Evolutionary conservation across 2,329 filamentous ascomycete genomes (phyloP).

Genomic region (Metarhizium anisopliae): DNA sequence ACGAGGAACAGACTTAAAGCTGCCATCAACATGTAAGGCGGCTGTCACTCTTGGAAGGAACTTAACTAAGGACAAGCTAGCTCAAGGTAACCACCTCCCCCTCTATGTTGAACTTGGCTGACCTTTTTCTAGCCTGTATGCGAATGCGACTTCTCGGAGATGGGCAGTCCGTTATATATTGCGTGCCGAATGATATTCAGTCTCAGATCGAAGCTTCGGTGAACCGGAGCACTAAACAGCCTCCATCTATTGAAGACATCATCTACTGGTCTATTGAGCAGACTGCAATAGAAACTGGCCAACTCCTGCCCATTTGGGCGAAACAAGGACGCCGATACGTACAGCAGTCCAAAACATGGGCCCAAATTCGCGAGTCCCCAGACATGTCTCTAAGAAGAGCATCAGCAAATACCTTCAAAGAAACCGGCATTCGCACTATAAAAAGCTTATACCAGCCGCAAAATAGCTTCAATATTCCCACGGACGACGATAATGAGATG

Average conservation of each 20-base stretch:
- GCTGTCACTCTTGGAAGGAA: slow-evolving; percentile 56
- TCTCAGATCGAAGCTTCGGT: slow-evolving; percentile 32
- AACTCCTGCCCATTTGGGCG: slow-evolving; percentile 50
- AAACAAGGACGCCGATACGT: slow-evolving; percentile 46
- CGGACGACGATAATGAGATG: neutral
- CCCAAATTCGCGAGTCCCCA: neutral
- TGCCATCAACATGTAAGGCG: slow-evolving; percentile 49
- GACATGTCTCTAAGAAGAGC: neutral
- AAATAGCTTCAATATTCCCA: neutral
- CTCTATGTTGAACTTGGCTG: neutral
- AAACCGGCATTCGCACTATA: neutral
- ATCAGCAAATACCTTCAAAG: neutral
- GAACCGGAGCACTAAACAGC: slow-evolving; percentile 21
- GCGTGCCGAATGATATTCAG: slow-evolving; percentile 48
- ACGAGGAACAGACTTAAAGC: slow-evolving; percentile 54
- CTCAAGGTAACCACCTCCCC: slow-evolving; percentile 43
- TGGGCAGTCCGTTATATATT: slow-evolving; percentile 55
- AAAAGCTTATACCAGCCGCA: slow-evolving; percentile 1
- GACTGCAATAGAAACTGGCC: slow-evolving; percentile 36
- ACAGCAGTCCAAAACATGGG: slow-evolving; percentile 29
- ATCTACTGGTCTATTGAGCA: slow-evolving; percentile 51
- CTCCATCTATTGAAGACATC: slow-evolving; percentile 37
- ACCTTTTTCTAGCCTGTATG: slow-evolving; percentile 46
- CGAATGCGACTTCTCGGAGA: slow-evolving; percentile 56
- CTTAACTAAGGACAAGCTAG: slow-evolving; percentile 57